Percentiles rank a stretch among this genome's conserved stretches.
These are phyloP conservation scores for Salix purpurea DNA, from an alignment of 345 rosid genomes.

Conservation along the genomic window DNA sequence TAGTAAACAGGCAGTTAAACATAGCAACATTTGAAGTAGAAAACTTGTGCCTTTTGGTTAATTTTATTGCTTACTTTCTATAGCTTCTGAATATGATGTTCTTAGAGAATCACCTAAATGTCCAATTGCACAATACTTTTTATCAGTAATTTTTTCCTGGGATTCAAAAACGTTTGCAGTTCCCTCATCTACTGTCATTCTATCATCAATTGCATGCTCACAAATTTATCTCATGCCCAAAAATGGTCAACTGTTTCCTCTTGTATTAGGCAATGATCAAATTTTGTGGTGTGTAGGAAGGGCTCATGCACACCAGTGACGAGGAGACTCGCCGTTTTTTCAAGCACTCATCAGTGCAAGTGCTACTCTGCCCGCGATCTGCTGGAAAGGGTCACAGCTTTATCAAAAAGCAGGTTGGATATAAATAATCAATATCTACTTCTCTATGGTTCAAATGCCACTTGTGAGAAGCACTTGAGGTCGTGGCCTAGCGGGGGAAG, in stretches of 20 bases:
- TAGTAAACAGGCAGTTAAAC: neutral
- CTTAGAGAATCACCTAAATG: neutral
- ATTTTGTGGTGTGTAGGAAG: constrained; percentile 53
- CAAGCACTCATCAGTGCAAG: constrained; percentile 87
- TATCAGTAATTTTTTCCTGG: neutral
- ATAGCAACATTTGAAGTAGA: neutral
- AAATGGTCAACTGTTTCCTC: neutral
- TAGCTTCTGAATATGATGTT: neutral
- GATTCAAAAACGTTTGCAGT: neutral
- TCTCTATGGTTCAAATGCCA: neutral
- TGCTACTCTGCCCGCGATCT: constrained; percentile 84
- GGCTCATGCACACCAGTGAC: constrained; percentile 76
- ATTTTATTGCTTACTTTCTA: neutral
- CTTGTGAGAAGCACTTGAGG: neutral
- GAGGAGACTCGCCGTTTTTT: constrained; percentile 85
- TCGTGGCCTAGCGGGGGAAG: no score
- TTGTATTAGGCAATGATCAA: neutral
- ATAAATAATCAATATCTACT: constrained; percentile 5
- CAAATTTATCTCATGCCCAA: neutral
- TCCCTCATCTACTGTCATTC: neutral
- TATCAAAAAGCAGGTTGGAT: constrained; percentile 60
- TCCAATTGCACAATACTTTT: neutral
- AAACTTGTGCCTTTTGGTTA: neutral
- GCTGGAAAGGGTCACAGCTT: constrained; percentile 86
- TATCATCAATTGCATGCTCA: neutral